Evolutionary conservation across 208 protist genomes (phyloP).

Genomic region (Phytomonas francai): DNA sequence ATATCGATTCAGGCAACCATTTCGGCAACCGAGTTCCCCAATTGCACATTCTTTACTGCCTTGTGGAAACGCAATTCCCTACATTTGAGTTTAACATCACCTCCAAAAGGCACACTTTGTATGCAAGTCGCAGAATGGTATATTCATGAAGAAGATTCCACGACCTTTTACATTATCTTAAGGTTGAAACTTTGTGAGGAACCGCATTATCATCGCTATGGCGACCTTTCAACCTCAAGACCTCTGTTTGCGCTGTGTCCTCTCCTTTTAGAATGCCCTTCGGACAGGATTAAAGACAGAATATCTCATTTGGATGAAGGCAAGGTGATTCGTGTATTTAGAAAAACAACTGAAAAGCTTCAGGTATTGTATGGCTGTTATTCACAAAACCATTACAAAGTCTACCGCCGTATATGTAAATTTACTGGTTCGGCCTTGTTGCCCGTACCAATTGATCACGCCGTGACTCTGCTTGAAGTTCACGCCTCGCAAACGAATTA

Average conservation of each 20-base stretch:
- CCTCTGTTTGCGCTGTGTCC: background rate
- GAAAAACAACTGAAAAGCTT: background rate
- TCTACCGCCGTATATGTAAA: background rate
- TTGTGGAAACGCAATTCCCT: background rate
- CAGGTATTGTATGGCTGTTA: constrained; percentile 1
- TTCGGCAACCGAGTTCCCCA: background rate
- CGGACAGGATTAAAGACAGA: background rate
- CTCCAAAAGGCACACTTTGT: background rate
- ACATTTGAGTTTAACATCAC: background rate
- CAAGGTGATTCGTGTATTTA: background rate
- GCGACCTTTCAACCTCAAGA: background rate
- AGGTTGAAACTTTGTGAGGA: background rate
- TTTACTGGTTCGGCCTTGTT: background rate
- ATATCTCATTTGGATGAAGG: background rate
- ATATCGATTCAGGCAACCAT: background rate
- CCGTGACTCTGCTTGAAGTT: background rate
- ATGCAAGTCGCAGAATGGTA: constrained; percentile 1
- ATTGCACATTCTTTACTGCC: background rate
- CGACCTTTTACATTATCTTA: background rate
- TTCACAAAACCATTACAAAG: background rate
- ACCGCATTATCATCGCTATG: background rate
- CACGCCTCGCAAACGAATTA: background rate
- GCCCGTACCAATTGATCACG: background rate
- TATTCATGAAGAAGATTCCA: background rate
- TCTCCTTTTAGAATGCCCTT: background rate